Evolutionary conservation across 345 rosid genomes (phyloP).

Genomic region (Boechera retrofracta): DNA sequence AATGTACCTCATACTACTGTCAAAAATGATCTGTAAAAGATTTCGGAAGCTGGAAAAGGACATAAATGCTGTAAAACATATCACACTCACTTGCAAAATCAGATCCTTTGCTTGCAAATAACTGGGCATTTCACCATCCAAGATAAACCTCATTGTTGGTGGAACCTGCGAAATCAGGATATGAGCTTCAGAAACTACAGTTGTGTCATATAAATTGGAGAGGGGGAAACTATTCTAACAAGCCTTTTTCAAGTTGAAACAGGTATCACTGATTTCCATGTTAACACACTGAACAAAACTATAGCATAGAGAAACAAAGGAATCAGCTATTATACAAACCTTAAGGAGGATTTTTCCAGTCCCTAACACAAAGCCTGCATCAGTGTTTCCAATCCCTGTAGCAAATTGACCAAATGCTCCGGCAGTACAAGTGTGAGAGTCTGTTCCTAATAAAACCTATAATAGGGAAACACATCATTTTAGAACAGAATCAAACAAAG

Average conservation of each 20-base stretch:
- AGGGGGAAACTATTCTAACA: neutral
- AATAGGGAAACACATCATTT: constrained; percentile 17
- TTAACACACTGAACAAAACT: neutral
- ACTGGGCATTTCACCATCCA: constrained; percentile 98
- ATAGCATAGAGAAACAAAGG: neutral
- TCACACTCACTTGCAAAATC: constrained; percentile 83
- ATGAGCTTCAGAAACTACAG: constrained; percentile 16
- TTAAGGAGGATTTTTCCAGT: constrained; percentile 92
- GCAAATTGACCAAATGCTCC: constrained; percentile 99
- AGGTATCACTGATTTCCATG: constrained; percentile 2
- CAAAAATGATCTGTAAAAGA: neutral
- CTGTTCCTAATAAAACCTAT: constrained; percentile 93
- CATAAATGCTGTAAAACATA: constrained; percentile 6
- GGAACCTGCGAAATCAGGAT: constrained; percentile 68
- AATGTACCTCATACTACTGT: neutral
- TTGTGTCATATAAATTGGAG: neutral
- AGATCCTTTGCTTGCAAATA: constrained; percentile 94
- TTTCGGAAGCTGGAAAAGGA: neutral
- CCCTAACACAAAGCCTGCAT: constrained; percentile 95
- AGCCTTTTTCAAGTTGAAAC: constrained; percentile 12
- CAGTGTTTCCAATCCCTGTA: constrained; percentile 97
- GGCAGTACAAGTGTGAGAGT: constrained; percentile 97
- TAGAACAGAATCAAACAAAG: neutral
- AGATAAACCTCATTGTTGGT: constrained; percentile 85
- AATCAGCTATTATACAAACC: constrained; percentile 51